Percentiles rank a stretch among this genome's conserved stretches.
phyloP scores from a whole-genome alignment of 257 asterid species.

The Fraxinus cuspidata region DNA sequence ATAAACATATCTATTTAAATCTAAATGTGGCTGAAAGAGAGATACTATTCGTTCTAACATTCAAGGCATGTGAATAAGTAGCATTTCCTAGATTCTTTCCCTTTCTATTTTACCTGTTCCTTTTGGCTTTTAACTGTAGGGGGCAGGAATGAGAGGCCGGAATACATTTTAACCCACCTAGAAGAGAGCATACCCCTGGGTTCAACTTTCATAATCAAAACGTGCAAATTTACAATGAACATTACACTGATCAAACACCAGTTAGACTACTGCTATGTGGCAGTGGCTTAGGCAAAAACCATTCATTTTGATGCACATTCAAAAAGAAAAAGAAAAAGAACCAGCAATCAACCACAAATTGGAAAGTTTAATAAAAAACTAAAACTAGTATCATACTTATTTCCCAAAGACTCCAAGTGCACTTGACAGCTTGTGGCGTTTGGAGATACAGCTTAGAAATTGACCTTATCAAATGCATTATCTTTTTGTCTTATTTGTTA shows the following conservation, averaged over 20 bases:
- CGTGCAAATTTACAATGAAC: background rate
- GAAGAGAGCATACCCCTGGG: background rate
- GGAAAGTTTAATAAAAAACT: background rate
- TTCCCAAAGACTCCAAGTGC: too few species aligned
- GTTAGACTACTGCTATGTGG: too few species aligned
- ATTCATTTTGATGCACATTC: too few species aligned
- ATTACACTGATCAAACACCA: too few species aligned
- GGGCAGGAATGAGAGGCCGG: background rate
- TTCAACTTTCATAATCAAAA: background rate
- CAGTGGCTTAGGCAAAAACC: too few species aligned
- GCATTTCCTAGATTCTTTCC: conserved; percentile 16
- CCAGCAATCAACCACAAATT: too few species aligned
- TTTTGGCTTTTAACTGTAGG: background rate
- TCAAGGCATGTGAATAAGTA: background rate
- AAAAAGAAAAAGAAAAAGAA: too few species aligned
- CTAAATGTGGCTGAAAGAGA: background rate
- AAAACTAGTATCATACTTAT: too few species aligned
- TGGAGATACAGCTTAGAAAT: background rate
- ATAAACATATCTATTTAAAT: background rate
- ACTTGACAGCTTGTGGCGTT: too few species aligned
- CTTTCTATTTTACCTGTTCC: background rate
- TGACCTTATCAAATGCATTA: background rate
- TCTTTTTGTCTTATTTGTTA: too few species aligned
- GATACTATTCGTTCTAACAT: background rate
- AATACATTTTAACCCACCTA: background rate